Evolutionary conservation across 371 early-diverging fungal species (phyloP), one percentile per base, ranked within the genome.

Genomic region (Funneliformis caledonium): DNA sequence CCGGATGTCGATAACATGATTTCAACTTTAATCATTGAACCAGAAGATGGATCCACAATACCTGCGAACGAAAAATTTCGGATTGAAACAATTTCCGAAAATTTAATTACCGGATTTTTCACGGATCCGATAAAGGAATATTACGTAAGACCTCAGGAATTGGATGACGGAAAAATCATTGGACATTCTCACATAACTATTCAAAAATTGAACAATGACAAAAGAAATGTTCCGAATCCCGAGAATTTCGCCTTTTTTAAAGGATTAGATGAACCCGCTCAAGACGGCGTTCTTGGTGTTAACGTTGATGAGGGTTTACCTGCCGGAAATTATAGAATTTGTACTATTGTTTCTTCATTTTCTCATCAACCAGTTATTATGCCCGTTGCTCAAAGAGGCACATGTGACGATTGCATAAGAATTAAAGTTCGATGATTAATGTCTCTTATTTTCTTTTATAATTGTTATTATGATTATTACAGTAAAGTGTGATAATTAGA

Each of bases 371-470:
- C 78, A n/a, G 42, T 78, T 26, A 65, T 78, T 14, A 78, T 78
- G 78, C 67, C 78, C 4, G 37, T 78, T 37, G 78, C 78, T 19
- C 45, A 68, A 50, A 68, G 78, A 52, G 78, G 78, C 52, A 6
- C 78, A 37, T 69, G 68, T 26, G 78, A 78, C 56, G 78, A 78
- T n/a, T 78, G 78, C 22, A 78, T 78, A 37, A 42, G 78, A 19
- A 43, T 78, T 14, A 74, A 26, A 26, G 56, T 74, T 43, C 45
- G 31, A 48, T 26, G 37, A 52, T 48, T 72, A 72, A 52, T 14
- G 3, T 16, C 47, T 37, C 37, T 37, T 3, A 1, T 37, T 37
- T 37, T 37, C 37, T 3, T 37, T 37, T 37, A 37, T 37, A 37
- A 2, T 37, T 37, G 37, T 37, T 37, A 37, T 37, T 37, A 37